Conservation (phyloP, 306 rosid genomes). For the Cucurbita moschata region DNA sequence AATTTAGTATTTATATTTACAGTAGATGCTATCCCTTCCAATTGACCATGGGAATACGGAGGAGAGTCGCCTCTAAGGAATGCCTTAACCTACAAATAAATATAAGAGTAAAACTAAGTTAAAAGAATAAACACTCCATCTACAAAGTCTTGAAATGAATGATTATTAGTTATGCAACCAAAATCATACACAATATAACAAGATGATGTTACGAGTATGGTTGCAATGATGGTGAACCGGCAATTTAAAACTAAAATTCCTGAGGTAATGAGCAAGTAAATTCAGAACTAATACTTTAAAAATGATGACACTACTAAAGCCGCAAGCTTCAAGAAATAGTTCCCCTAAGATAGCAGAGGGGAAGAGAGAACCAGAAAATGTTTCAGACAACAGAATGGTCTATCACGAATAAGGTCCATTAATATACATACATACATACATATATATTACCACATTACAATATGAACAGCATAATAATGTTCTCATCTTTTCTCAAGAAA, state of each 20-base stretch:
- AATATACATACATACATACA: not conserved
- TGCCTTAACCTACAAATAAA: slow-evolving; percentile 54
- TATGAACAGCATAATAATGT: not conserved
- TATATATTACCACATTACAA: not conserved
- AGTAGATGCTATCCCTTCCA: slow-evolving; percentile 66
- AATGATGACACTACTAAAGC: not conserved
- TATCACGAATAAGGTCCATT: not conserved
- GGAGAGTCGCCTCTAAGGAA: slow-evolving; percentile 58
- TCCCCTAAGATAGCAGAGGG: not conserved
- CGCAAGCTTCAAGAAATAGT: not conserved
- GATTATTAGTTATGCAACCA: not conserved
- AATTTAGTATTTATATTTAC: slow-evolving; percentile 45
- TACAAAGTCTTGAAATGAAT: not conserved
- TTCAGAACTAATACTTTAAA: not conserved
- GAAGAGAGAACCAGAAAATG: not conserved
- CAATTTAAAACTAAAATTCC: not conserved
- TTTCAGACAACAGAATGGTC: not conserved
- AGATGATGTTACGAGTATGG: not conserved
- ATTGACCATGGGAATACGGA: slow-evolving; percentile 63
- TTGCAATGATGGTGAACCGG: not conserved
- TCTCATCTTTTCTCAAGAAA: not conserved
- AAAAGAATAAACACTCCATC: not conserved
- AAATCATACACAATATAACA: not conserved
- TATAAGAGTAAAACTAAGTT: not conserved
- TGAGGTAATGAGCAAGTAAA: not conserved